These are phyloP conservation scores for Cucumis cinereus DNA, from an alignment of 306 rosid species.

Conservation along the genomic window DNA sequence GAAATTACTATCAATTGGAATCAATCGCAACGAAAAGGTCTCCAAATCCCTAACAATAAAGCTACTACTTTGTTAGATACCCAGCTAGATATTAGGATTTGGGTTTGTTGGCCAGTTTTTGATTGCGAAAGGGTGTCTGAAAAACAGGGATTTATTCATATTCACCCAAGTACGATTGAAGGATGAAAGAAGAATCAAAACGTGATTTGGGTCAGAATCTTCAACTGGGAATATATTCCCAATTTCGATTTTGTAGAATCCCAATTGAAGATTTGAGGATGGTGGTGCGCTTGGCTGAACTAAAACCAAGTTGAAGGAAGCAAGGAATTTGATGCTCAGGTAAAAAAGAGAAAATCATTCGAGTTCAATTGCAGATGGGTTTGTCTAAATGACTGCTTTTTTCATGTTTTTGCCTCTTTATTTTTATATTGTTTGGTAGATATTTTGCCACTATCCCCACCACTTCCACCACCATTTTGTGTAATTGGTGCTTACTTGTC, in stretches of 20 bases:
- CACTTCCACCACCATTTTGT: background rate
- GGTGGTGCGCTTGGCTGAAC: background rate
- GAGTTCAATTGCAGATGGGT: background rate
- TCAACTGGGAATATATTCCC: slow-evolving; percentile 2
- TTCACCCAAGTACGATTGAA: background rate
- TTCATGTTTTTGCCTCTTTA: background rate
- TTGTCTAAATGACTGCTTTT: background rate
- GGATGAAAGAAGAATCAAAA: background rate
- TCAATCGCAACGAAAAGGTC: background rate
- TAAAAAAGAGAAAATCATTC: background rate
- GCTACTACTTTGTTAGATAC: background rate
- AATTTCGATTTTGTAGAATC: background rate
- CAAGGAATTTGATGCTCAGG: slow-evolving; percentile 8
- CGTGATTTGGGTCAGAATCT: background rate
- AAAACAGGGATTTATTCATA: background rate
- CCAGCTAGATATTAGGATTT: background rate
- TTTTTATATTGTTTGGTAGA: background rate
- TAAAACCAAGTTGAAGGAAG: background rate
- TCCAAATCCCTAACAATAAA: background rate
- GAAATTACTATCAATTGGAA: background rate
- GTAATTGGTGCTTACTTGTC: background rate
- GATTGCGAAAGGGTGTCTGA: background rate
- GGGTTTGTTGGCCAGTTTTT: background rate
- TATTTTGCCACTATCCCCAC: background rate
- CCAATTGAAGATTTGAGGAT: background rate